Conservation (phyloP, 345 rosid genomes). For the Populus euphratica region DNA sequence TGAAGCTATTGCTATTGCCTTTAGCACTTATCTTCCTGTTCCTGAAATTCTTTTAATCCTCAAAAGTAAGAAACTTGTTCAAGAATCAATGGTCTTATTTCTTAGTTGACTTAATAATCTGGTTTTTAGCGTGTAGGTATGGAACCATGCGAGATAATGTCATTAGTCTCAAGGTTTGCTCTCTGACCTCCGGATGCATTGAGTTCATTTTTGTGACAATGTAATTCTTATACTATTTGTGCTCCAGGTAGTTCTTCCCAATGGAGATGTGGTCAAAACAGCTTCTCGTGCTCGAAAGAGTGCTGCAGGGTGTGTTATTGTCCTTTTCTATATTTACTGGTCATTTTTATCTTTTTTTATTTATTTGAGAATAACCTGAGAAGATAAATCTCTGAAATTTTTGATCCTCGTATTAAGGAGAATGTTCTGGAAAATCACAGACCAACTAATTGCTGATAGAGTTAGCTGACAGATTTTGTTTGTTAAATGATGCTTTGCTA, state of each 20-base stretch:
- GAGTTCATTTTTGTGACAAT: conserved; percentile 8
- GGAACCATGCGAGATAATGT: conserved; percentile 97
- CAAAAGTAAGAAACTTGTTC: neutral
- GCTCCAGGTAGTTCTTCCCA: conserved; percentile 76
- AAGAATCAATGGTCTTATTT: conserved; percentile 1
- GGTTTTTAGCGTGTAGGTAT: conserved; percentile 74
- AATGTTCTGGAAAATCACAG: neutral
- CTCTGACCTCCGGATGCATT: conserved; percentile 15
- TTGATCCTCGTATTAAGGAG: neutral
- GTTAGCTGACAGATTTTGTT: neutral
- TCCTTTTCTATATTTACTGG: neutral
- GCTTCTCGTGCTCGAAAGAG: conserved; percentile 98
- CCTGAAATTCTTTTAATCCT: neutral
- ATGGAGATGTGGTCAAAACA: conserved; percentile 91
- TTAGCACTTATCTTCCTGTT: neutral
- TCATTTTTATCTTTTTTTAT: neutral
- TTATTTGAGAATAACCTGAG: neutral
- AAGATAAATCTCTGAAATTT: no score
- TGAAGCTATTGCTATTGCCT: neutral
- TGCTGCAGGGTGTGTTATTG: conserved; percentile 77
- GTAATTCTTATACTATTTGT: conserved; percentile 24
- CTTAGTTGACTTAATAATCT: conserved; percentile 36
- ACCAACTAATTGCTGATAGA: neutral
- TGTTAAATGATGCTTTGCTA: neutral
- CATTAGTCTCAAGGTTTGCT: conserved; percentile 78